Percentiles rank a stretch among this genome's conserved stretches.
phyloP scores from a whole-genome alignment of 441 rosid species.

The Rhodomyrtus psidioides region DNA sequence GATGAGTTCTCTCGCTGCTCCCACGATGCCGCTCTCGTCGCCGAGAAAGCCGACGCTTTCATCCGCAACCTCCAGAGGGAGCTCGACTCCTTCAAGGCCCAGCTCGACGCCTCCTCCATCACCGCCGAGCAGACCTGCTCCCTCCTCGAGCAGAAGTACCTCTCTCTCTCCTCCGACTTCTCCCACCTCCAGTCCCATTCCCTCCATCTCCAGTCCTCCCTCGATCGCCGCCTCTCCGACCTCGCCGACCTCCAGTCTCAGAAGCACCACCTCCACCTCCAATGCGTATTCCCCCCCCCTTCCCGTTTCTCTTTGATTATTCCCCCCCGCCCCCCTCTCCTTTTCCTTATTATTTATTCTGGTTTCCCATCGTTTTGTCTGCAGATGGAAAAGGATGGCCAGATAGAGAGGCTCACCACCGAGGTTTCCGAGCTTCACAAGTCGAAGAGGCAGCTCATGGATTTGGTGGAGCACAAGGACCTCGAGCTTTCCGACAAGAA shows the following conservation, averaged over 20 bases:
- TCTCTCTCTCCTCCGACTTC: slow-evolving; percentile 62
- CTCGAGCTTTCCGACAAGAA: slow-evolving; percentile 76
- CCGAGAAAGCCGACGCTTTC: slow-evolving; percentile 75
- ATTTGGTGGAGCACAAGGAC: slow-evolving; percentile 76
- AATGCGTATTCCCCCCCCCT: slow-evolving; percentile 37
- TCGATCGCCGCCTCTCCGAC: slow-evolving; percentile 53
- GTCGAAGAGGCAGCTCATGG: slow-evolving; percentile 84
- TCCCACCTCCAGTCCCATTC: slow-evolving; percentile 58
- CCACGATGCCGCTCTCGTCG: slow-evolving; percentile 49
- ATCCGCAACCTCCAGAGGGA: slow-evolving; percentile 51
- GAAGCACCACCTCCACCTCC: slow-evolving; percentile 81
- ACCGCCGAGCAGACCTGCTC: slow-evolving; percentile 97
- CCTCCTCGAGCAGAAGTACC: slow-evolving; percentile 88
- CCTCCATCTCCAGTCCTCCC: slow-evolving; percentile 59
- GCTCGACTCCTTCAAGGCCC: slow-evolving; percentile 68
- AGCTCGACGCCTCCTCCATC: slow-evolving; percentile 76
- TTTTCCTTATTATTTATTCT: background rate
- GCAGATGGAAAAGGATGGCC: slow-evolving; percentile 86
- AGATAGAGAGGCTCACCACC: slow-evolving; percentile 53
- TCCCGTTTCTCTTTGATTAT: background rate
- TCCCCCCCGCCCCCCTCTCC: background rate
- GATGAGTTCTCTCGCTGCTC: slow-evolving; percentile 71
- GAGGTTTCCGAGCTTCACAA: slow-evolving; percentile 73
- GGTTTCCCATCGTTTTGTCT: background rate
- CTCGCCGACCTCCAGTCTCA: slow-evolving; percentile 69